Base-by-base conservation (phyloP, 306 rosid species). In the Cucumis cinereus region DNA sequence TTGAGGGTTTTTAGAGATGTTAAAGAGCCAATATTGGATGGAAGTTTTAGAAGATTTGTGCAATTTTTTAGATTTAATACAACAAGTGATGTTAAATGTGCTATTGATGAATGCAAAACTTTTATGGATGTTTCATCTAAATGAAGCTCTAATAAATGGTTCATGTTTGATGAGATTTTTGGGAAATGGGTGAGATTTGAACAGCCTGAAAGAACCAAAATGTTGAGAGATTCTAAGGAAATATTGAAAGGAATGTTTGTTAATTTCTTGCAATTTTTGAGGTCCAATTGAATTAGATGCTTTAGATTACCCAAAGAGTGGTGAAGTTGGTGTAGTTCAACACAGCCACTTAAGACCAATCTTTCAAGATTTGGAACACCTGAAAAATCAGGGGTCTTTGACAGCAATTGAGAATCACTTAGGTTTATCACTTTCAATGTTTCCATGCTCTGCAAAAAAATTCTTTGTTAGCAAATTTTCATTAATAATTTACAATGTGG, bases 201-300 rank as follows among this genome's bases (percentile, higher is more conserved):
- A 66, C 80, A 77, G 15, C 75, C 75, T 15, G 80, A 53, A 9
- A 77, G 76, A 20, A 53, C 53, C 9, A 77, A 23, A 50, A 41
- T 35, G 0, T 36, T 16, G 10, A 77, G 80, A 33, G 80, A 77
- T 38, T 67, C 26, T 61, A 77, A 38, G n/a, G 33, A 52, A 26
- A 77, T 52, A 19, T 69, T 53, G 75, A 53, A 24, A 9, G 76
- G 76, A 66, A 77, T 70, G 1, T 2, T 66, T 70, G 33, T 43
- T 38, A 77, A 17, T 66, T 45, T 13, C n/a, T 66, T 43, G 61
- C 80, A 77, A 38, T 40, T 40, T 53, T 38, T 77, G n/a, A 77
- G 52, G 23, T 77, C 73, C 54, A 67, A 22, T 8, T 63, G 36
- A 7, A 53, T n/a, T 15, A 77, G 67, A 15, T 33, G 54, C 10